Percentiles rank a stretch among this genome's conserved stretches.
Conservation (phyloP, 163 green algal genomes). For the Coccomyxa subellipsoidea region DNA sequence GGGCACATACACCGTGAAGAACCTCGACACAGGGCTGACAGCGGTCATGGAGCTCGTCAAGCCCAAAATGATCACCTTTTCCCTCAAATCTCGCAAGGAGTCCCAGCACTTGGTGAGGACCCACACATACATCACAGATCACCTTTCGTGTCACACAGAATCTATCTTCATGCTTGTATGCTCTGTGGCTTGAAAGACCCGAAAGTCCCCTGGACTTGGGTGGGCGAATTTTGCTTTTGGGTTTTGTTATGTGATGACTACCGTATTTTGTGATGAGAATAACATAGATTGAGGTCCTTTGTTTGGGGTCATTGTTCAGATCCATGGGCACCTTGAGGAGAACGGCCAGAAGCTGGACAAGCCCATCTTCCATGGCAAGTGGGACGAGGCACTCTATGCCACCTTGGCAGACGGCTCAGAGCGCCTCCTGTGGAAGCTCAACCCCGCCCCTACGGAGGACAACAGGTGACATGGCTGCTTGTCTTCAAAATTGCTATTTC, state of each 20-base stretch:
- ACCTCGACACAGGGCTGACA: neutral
- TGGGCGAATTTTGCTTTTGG: too few species aligned
- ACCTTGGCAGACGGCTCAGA: neutral
- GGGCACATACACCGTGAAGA: neutral
- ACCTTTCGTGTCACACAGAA: neutral
- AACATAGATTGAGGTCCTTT: too few species aligned
- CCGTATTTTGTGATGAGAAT: too few species aligned
- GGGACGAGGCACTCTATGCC: neutral
- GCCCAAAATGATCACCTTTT: neutral
- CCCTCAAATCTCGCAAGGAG: neutral
- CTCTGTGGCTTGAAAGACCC: too few species aligned
- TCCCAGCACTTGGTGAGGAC: neutral
- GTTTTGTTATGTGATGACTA: neutral
- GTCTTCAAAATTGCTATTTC: neutral
- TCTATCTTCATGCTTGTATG: too few species aligned
- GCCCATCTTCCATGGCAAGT: neutral
- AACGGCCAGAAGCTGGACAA: neutral
- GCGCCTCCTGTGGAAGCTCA: neutral
- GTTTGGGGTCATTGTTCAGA: too few species aligned
- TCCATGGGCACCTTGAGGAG: neutral
- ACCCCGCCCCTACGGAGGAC: neutral
- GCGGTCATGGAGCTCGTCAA: slow-evolving; percentile 8
- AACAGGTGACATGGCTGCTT: neutral
- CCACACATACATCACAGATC: neutral
- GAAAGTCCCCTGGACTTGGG: too few species aligned